Evolutionary conservation across 106 monocot species (phyloP).

Genomic region (Apostasia shenzhenica): DNA sequence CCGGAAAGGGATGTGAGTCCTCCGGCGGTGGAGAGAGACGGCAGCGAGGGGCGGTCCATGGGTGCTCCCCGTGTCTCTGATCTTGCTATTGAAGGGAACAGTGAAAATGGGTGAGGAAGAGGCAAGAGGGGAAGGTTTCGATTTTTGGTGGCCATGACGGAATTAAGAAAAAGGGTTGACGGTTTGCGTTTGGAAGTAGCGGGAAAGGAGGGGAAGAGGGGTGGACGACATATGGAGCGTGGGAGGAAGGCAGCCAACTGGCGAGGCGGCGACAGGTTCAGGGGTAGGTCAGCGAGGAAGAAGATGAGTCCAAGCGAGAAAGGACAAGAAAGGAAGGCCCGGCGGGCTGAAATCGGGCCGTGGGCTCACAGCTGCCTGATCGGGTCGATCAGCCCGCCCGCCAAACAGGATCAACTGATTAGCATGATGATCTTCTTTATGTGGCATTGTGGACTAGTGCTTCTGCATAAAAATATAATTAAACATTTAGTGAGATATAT

Average conservation of each 20-base stretch:
- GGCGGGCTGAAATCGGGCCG: no score
- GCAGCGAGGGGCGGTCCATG: neutral
- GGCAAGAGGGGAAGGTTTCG: neutral
- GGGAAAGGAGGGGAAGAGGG: neutral
- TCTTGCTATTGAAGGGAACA: neutral
- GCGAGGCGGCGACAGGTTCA: no score
- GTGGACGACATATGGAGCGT: conserved; percentile 15
- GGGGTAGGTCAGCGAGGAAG: no score
- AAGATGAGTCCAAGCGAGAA: no score
- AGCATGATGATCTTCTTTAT: no score
- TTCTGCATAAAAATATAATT: no score
- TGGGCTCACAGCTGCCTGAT: no score
- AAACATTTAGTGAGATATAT: no score
- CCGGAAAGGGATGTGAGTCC: conserved; percentile 8
- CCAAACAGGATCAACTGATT: no score
- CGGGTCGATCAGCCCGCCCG: no score
- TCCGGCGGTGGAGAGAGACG: neutral
- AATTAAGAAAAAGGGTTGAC: neutral
- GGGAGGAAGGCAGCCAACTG: neutral
- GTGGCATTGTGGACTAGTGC: no score
- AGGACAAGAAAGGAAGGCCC: no score
- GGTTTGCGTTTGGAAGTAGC: neutral
- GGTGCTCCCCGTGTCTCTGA: neutral
- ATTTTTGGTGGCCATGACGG: neutral
- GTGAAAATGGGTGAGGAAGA: neutral